Evolutionary conservation across 805 yeast genomes (phyloP).

Genomic region (Candida quercuum): DNA sequence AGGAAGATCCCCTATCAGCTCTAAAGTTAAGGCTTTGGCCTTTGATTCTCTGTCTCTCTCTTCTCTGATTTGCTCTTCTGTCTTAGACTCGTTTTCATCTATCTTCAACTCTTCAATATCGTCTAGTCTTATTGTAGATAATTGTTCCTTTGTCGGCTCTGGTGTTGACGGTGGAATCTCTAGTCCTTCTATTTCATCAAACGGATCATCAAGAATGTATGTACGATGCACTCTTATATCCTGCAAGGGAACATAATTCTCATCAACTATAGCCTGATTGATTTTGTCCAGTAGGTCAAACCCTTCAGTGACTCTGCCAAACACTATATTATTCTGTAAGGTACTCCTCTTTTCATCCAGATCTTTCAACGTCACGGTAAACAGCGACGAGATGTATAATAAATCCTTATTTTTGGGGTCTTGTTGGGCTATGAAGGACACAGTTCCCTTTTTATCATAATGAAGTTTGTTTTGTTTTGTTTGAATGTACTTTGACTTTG

Average conservation of each 20-base stretch:
- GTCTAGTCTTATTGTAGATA: constrained; percentile 27
- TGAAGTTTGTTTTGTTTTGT: constrained; percentile 18
- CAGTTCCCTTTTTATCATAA: constrained; percentile 29
- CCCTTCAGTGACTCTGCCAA: constrained; percentile 52
- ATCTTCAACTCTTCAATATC: constrained; percentile 16
- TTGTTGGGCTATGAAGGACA: constrained; percentile 23
- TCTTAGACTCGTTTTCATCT: constrained; percentile 24
- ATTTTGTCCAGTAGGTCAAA: constrained; percentile 39
- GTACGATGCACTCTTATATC: constrained; percentile 50
- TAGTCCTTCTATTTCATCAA: constrained; percentile 28
- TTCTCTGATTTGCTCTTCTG: constrained; percentile 22
- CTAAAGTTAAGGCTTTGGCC: constrained; percentile 56
- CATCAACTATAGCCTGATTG: constrained; percentile 35
- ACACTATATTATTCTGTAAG: constrained; percentile 23
- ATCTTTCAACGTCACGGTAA: constrained; percentile 32
- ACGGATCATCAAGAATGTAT: constrained; percentile 50
- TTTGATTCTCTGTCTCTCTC: constrained; percentile 38
- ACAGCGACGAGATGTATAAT: constrained; percentile 29
- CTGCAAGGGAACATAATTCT: constrained; percentile 33
- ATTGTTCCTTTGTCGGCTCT: constrained; percentile 29
- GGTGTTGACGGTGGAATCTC: constrained; percentile 27
- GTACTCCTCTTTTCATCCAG: constrained; percentile 14
- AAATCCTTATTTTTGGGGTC: not conserved
- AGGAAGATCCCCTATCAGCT: constrained; percentile 59
- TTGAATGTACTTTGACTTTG: constrained; percentile 13